These are phyloP conservation scores for Pythium folliculosum DNA, from an alignment of 352 stramenopile genomes.

Conservation along the genomic window DNA sequence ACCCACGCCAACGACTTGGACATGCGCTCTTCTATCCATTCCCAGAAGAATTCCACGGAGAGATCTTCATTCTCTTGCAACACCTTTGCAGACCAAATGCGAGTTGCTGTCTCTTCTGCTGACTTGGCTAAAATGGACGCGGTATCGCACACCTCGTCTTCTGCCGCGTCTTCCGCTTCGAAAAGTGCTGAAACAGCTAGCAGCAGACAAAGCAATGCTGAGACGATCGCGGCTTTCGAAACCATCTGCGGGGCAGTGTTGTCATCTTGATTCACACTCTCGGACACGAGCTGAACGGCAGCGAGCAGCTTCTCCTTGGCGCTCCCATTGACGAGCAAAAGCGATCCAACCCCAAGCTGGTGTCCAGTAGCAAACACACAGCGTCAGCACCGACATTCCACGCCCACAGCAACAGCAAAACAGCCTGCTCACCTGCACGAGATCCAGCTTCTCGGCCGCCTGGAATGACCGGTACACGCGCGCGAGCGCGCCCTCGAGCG, in stretches of 20 bases:
- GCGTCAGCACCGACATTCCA: not conserved
- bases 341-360: conserved; percentile 54
- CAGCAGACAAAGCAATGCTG: conserved; percentile 52
- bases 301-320: conserved; percentile 58
- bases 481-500: conserved; percentile 63
- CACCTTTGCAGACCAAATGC: conserved; percentile 35
- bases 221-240: conserved; percentile 5
- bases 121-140: conserved; percentile 62
- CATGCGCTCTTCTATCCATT: conserved; percentile 65
- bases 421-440: conserved; percentile 48
- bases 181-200: conserved; percentile 65
- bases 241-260: not conserved
- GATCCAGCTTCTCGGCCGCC: conserved; percentile 48
- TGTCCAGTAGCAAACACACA: not conserved
- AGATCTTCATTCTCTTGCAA: conserved; percentile 18
- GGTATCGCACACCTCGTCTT: conserved; percentile 54
- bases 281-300: conserved; percentile 44
- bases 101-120: conserved; percentile 48
- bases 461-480: conserved; percentile 72
- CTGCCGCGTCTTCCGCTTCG: conserved; percentile 52
- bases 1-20: conserved; percentile 63
- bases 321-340: conserved; percentile 56
- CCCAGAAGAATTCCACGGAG: conserved; percentile 44
- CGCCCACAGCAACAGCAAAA: not conserved
- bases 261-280: conserved; percentile 11